Evolutionary conservation across 345 rosid species (phyloP), one percentile per base, ranked within the genome.

Genomic region (Arabidopsis suecica): DNA sequence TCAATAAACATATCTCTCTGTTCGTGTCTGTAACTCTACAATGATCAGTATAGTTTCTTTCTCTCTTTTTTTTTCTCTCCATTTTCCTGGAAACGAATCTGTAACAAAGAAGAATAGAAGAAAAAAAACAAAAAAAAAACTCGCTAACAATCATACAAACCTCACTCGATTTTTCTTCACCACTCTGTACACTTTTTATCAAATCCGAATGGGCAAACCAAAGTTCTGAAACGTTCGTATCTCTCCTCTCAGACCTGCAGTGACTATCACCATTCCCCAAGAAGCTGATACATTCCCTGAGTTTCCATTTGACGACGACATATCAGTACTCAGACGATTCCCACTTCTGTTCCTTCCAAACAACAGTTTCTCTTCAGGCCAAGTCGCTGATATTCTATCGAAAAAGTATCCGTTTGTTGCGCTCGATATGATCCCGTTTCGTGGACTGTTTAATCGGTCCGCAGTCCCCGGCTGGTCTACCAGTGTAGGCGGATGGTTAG

Each of bases 231-330:
- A 95, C 45, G 90, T 75, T 83, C 87, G 84, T 50, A 95, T 89
- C 84, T 95, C 91, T 44, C 99, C 97, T 69, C 88, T 80, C 47
- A 86, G 86, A 74, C 99, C 89, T 1, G 97, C 97, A 5, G 97
- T 88, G 38, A 95, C 93, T 44, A 95, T 92, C 72, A 92, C 97
- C 84, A 89, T 84, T 40, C 96, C 91, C 87, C 92, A 90, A 30
- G 99, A 93, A 2, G 97, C 74, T 34, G 78, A 79, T 5, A 60
- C 69, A 10, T 28, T 64, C 77, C 75, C 86, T 9, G 88, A 83
- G 80, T 73, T 87, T 50, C 83, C 87, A 32, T 72, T 81, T 30
- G 81, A 71, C 42, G 85, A 68, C 37, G 85, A 72, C 42, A 85
- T 25, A 80, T 95, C 97, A 25, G 85, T 28, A 44, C 73, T 72